Evolutionary conservation across 352 stramenopile genomes (phyloP), one percentile per base, ranked within the genome.

Genomic region (Globisporangium nodosum): DNA sequence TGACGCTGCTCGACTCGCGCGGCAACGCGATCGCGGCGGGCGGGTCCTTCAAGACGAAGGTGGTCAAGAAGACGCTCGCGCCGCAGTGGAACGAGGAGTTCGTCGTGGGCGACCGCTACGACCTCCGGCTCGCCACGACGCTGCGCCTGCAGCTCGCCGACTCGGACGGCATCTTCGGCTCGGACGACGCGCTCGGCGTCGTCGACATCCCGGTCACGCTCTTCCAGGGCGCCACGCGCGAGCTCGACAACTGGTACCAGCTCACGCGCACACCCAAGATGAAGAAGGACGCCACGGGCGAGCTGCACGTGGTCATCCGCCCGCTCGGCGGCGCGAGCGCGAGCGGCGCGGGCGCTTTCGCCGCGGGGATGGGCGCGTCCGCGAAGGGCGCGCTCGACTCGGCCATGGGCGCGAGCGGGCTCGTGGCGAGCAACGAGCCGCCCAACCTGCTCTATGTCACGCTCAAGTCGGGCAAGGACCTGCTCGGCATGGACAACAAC

Each of bases 401-500:
- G 8, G 56, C 35, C 8, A 30, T 85, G 33, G 76, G 73, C 39
- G 78, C 87, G 46, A 62, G 21, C 43, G 30, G 18, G n/a, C 30
- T 7, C 42, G 21, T 12, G 50, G 42, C 54, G 48, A 30, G 43
- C 54, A 20, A 60, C 35, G 59, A 58, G 16, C 52, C 69, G 43
- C 75, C 78, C 5, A 91, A 91, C 33, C 49, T 89, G 52, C 65
- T 91, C 3, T 85, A 79, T 45, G 78, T 89, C 27, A 88, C 78
- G 7, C 77, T 91, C 56, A 76, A 88, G 39, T 85, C 77, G n/a
- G 81, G 75, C 39, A 78, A 76, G 47, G 82, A 90, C 37, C 68
- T 97, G 30, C 71, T 96, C 50, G 68, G 82, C 11, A 94, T 96
- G 79, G 85, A 95, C 68, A 60, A 64, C 52, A 73, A 88, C 58